Percentiles rank a stretch among this genome's conserved stretches.
Conservation (phyloP, 2,329 filamentous ascomycete genomes). For the Venturia effusa region DNA sequence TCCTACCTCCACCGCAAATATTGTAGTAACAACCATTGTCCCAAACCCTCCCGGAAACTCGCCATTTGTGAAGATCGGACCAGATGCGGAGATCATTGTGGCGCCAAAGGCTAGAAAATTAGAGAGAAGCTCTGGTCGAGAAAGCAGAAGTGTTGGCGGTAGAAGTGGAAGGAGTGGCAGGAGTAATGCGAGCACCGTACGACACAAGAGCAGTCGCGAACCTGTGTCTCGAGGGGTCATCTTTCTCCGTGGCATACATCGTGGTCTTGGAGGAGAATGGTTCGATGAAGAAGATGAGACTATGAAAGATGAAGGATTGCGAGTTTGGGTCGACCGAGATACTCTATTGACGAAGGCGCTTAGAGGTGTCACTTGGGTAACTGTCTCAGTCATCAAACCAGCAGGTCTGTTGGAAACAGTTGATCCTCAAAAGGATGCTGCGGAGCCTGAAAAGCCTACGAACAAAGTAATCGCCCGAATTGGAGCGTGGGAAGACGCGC, state of each 20-base stretch:
- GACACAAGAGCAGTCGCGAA: conserved; percentile 35
- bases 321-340: conserved; percentile 78
- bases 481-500: conserved; percentile 72
- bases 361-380: conserved; percentile 64
- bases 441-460: conserved; percentile 45
- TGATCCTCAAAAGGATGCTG: conserved; percentile 60
- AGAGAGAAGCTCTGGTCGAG: conserved; percentile 38
- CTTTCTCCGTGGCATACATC: conserved; percentile 73
- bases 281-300: conserved; percentile 54
- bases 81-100: conserved; percentile 93
- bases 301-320: conserved; percentile 39
- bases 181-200: conserved; percentile 61
- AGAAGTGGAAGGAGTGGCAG: conserved; percentile 65
- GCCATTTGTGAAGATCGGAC: conserved; percentile 83
- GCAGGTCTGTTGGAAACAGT: conserved; percentile 61
- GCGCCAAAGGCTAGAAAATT: conserved; percentile 76
- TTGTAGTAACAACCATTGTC: conserved; percentile 72
- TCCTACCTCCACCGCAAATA: conserved; percentile 88
- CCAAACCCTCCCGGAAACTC: conserved; percentile 57
- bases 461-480: conserved; percentile 67
- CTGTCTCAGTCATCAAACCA: conserved; percentile 79
- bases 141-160: conserved; percentile 21
- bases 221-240: conserved; percentile 53
- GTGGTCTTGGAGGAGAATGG: conserved; percentile 57
- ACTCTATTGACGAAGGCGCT: conserved; percentile 61